Conservation (phyloP, 2,329 filamentous ascomycete genomes). For the Neofusicoccum cordaticola region DNA sequence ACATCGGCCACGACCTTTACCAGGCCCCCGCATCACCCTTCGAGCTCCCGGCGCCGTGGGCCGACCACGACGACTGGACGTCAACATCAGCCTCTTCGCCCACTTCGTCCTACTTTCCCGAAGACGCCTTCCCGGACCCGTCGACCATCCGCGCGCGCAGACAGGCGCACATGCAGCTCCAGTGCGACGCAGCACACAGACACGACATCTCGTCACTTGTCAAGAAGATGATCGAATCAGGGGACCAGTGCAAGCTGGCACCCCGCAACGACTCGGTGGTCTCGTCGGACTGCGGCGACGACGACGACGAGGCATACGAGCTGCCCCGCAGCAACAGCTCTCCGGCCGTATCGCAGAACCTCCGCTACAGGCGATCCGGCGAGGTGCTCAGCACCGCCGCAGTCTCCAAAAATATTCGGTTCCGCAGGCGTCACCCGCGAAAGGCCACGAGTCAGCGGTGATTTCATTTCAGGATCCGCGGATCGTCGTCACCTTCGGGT, state of each 20-base stretch:
- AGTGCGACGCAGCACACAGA: slow-evolving; percentile 39
- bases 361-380: slow-evolving; percentile 27
- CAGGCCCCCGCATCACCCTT: neutral
- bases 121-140: neutral
- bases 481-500: neutral
- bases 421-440: slow-evolving; percentile 29
- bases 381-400: slow-evolving; percentile 28
- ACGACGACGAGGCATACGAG: slow-evolving; percentile 31
- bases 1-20: slow-evolving; percentile 2
- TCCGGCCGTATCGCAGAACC: slow-evolving; percentile 19
- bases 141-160: slow-evolving; percentile 39
- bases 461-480: slow-evolving; percentile 10
- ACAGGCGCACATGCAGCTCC: slow-evolving; percentile 39
- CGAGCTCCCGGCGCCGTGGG: neutral
- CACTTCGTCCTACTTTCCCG: slow-evolving; percentile 10
- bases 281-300: slow-evolving; percentile 15
- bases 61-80: slow-evolving; percentile 6
- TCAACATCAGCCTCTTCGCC: slow-evolving; percentile 10
- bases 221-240: slow-evolving; percentile 39
- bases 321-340: slow-evolving; percentile 30
- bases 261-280: slow-evolving; percentile 19
- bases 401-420: slow-evolving; percentile 31
- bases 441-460: slow-evolving; percentile 9
- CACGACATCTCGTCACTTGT: slow-evolving; percentile 43
- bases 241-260: slow-evolving; percentile 39